phyloP scores from a whole-genome alignment of 495 filamentous ascomycete genomes.

The Trichoderma erinaceum region DNA sequence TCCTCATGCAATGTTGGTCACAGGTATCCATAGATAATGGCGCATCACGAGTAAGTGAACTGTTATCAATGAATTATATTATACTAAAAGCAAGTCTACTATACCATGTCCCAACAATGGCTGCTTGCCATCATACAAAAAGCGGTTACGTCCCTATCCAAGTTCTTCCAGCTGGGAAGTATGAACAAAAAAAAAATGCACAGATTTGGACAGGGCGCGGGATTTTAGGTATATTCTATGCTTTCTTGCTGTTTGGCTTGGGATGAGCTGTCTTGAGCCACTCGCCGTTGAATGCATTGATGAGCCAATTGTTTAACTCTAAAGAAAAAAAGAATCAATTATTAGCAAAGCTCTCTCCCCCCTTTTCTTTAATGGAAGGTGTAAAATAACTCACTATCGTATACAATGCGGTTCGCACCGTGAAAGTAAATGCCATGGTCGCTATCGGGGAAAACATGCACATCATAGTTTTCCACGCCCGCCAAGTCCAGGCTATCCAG shows the following conservation, averaged over 20 bases:
- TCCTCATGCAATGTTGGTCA: no score
- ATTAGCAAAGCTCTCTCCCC: conserved; percentile 18
- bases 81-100: neutral
- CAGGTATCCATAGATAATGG: no score
- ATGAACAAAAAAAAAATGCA: neutral
- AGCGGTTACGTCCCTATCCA: neutral
- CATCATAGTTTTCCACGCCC: conserved; percentile 87
- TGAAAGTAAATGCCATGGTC: conserved; percentile 96
- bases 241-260: conserved; percentile 41
- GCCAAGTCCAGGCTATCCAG: conserved; percentile 81
- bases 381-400: conserved; percentile 71
- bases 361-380: conserved; percentile 11
- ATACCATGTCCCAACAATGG: neutral
- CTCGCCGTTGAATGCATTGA: conserved; percentile 97
- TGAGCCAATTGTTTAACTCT: conserved; percentile 88
- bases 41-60: no score
- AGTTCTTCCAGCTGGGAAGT: neutral
- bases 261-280: conserved; percentile 73
- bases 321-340: conserved; percentile 29
- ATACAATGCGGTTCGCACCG: conserved; percentile 86
- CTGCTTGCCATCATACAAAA: neutral
- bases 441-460: conserved; percentile 92
- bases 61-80: neutral
- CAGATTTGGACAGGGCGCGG: neutral
- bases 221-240: neutral